These are phyloP conservation scores for Saksenaea oblongispora DNA, from an alignment of 371 early-diverging fungal species.

Conservation along the genomic window DNA sequence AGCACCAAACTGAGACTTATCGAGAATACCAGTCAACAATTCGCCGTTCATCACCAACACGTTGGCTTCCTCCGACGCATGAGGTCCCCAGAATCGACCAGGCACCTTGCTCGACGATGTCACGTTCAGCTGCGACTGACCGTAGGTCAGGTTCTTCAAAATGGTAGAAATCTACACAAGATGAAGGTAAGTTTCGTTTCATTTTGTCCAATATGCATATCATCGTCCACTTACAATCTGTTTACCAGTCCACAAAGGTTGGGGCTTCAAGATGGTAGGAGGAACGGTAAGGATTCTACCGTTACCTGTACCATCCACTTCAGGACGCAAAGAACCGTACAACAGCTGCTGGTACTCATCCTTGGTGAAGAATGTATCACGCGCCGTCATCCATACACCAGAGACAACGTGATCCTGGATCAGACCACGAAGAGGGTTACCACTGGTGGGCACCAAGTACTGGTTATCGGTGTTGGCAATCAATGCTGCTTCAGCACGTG, in stretches of 20 bases:
- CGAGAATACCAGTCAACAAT: slow-evolving; percentile 93
- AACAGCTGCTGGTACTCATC: slow-evolving; percentile 95
- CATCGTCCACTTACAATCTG: slow-evolving; percentile 72
- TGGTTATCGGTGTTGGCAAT: slow-evolving; percentile 97
- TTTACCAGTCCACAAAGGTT: slow-evolving; percentile 96
- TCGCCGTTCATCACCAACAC: slow-evolving; percentile 88
- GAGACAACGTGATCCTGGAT: slow-evolving; percentile 99
- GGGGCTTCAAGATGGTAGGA: slow-evolving; percentile 90
- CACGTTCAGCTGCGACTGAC: slow-evolving; percentile 80
- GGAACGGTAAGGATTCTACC: slow-evolving; percentile 80
- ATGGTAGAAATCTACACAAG: slow-evolving; percentile 71
- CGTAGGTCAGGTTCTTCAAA: slow-evolving; percentile 82
- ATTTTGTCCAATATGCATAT: background rate
- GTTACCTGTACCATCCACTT: slow-evolving; percentile 65
- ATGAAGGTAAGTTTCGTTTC: background rate
- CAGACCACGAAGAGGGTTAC: slow-evolving; percentile 98
- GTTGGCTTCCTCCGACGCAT: slow-evolving; percentile 80
- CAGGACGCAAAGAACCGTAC: slow-evolving; percentile 84
- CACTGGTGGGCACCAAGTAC: slow-evolving; percentile 98
- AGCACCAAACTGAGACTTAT: slow-evolving; percentile 98
- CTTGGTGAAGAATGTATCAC: slow-evolving; percentile 88
- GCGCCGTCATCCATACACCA: slow-evolving; percentile 92
- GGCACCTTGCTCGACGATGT: slow-evolving; percentile 87
- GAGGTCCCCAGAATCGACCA: slow-evolving; percentile 84
- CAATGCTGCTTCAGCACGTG: slow-evolving; percentile 93